These are phyloP conservation scores for Bolboschoenus planiculmis DNA, from an alignment of 176 grass and related monocot species.

Conservation along the genomic window DNA sequence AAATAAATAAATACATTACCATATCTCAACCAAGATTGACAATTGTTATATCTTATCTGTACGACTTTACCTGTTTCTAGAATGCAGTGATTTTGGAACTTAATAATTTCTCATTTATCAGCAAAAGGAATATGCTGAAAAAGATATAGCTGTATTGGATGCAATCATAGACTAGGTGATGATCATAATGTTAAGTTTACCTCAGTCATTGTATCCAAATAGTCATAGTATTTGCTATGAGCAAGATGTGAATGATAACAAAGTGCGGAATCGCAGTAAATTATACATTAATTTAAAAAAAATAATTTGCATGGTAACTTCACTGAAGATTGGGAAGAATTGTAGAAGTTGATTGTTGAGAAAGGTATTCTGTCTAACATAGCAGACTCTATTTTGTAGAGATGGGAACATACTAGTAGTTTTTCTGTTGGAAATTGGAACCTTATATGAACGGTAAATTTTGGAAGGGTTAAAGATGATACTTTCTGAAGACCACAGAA, in stretches of 20 bases:
- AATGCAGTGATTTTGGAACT: background rate
- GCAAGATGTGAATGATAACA: background rate
- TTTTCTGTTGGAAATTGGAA: too few species aligned
- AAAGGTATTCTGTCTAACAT: too few species aligned
- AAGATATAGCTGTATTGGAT: background rate
- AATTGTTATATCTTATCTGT: background rate
- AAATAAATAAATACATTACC: background rate
- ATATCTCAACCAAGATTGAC: background rate
- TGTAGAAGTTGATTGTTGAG: too few species aligned
- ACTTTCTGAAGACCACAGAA: too few species aligned
- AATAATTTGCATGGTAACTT: background rate
- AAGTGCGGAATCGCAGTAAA: background rate
- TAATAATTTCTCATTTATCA: background rate
- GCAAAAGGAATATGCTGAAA: background rate
- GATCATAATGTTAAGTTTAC: background rate
- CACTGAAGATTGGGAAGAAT: too few species aligned
- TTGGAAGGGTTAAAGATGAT: too few species aligned
- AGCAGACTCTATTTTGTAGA: too few species aligned
- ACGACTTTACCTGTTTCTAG: background rate
- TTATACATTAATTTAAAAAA: background rate
- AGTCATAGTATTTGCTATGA: background rate
- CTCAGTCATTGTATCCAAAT: background rate
- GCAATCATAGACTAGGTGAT: background rate
- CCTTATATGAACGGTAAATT: too few species aligned
- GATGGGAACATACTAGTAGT: too few species aligned